phyloP scores from a whole-genome alignment of 2,329 filamentous ascomycete species.

The Huntiella abstrusa region DNA sequence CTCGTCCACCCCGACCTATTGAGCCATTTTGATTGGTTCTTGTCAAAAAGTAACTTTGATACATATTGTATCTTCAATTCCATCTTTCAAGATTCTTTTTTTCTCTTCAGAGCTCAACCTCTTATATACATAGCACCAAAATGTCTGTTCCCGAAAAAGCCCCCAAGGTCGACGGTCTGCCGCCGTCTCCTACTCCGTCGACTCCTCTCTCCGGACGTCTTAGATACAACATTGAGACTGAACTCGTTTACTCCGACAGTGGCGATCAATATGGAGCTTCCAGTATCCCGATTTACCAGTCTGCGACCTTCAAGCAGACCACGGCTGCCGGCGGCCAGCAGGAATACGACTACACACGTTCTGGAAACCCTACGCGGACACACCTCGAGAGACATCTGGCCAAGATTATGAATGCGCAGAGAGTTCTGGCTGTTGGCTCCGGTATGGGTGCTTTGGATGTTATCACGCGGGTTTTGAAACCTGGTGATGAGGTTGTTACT shows the following conservation, averaged over 20 bases:
- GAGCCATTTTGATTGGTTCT: too few relatives aligned
- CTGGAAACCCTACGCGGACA: slow-evolving; percentile 87
- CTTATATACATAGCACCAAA: not conserved
- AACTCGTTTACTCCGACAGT: slow-evolving; percentile 88
- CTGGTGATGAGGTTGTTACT: slow-evolving; percentile 91
- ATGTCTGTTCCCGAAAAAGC: slow-evolving; percentile 17
- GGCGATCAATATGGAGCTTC: slow-evolving; percentile 95
- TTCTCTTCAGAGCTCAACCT: slow-evolving; percentile 1
- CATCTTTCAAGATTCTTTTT: too few relatives aligned
- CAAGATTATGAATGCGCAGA: slow-evolving; percentile 94
- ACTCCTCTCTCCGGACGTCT: slow-evolving; percentile 64
- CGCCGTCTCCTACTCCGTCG: slow-evolving; percentile 82
- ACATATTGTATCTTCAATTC: too few relatives aligned
- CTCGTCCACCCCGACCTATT: too few relatives aligned
- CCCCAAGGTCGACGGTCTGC: slow-evolving; percentile 44
- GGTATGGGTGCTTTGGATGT: slow-evolving; percentile 97
- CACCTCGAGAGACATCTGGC: slow-evolving; percentile 92
- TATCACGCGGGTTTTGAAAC: slow-evolving; percentile 73
- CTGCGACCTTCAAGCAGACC: slow-evolving; percentile 91
- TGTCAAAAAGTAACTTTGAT: too few relatives aligned
- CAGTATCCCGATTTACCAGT: slow-evolving; percentile 95
- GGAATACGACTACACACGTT: slow-evolving; percentile 97
- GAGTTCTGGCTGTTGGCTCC: slow-evolving; percentile 81
- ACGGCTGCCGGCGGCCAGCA: slow-evolving; percentile 57
- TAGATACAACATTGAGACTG: slow-evolving; percentile 85